phyloP scores from a whole-genome alignment of 805 yeast genomes.

The Pichia cabralensis region DNA sequence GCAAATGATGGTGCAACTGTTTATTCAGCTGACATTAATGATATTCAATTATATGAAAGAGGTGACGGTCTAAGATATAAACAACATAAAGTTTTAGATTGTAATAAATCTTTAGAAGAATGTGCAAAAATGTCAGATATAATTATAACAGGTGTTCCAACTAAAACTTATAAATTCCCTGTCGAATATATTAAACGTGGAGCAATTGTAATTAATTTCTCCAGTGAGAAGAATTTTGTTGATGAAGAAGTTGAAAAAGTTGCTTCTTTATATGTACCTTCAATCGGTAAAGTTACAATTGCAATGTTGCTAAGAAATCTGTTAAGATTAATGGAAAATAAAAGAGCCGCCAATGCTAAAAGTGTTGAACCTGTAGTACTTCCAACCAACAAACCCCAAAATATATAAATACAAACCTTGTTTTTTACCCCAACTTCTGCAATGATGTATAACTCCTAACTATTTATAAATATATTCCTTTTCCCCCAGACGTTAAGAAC shows the following conservation, averaged over 20 bases:
- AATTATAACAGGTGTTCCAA: constrained; percentile 92
- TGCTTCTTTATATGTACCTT: constrained; percentile 90
- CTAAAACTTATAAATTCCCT: constrained; percentile 76
- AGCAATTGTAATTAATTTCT: constrained; percentile 82
- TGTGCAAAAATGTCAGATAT: constrained; percentile 77
- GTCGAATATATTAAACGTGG: constrained; percentile 73
- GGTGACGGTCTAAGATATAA: constrained; percentile 80
- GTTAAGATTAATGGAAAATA: constrained; percentile 70
- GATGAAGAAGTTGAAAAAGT: constrained; percentile 70
- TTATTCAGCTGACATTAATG: constrained; percentile 80
- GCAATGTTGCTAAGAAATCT: constrained; percentile 88
- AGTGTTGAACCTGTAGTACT: constrained; percentile 8
- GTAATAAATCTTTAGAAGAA: constrained; percentile 43
- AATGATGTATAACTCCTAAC: no score
- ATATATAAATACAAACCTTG: constrained; percentile 2
- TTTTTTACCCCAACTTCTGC: no score
- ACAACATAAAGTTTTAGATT: constrained; percentile 71
- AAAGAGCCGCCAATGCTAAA: constrained; percentile 14
- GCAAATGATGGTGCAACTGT: constrained; percentile 98
- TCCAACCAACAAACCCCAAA: constrained; percentile 11
- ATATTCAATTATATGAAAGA: constrained; percentile 84
- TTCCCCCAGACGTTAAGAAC: no score
- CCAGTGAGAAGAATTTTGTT: constrained; percentile 79
- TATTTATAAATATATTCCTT: no score
- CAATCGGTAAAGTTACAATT: constrained; percentile 93